These are phyloP conservation scores for Phaeotremella fagi DNA, from an alignment of 768 basidiomycete species.

Conservation along the genomic window DNA sequence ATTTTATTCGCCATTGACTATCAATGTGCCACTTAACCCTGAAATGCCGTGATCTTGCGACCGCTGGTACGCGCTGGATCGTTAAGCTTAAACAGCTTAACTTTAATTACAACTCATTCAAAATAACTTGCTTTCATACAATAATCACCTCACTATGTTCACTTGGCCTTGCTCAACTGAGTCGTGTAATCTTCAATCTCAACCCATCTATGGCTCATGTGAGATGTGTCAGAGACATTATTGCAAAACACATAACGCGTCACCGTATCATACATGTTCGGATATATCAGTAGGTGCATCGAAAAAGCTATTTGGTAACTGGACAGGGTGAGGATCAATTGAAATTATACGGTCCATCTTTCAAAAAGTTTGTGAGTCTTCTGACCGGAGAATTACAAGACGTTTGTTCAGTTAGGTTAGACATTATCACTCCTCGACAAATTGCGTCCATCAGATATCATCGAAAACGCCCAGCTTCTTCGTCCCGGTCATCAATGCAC, in stretches of 20 bases:
- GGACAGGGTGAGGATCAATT: background rate
- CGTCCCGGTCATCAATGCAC: background rate
- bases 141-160: no score
- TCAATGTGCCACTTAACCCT: no score
- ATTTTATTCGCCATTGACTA: no score
- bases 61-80: no score
- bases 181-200: background rate
- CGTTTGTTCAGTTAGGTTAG: background rate
- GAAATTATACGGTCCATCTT: no score
- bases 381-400: background rate
- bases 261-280: background rate
- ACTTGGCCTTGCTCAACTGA: constrained; percentile 5
- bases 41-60: no score
- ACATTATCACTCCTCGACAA: background rate
- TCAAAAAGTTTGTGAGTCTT: background rate
- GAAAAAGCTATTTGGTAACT: background rate
- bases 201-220: background rate
- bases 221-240: background rate
- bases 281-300: background rate
- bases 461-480: background rate
- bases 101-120: no score
- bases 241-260: background rate
- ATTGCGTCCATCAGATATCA: background rate
- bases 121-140: no score
- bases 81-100: no score